phyloP scores from a whole-genome alignment of 2,329 filamentous ascomycete species.

The Coniochaeta hoffmannii region DNA sequence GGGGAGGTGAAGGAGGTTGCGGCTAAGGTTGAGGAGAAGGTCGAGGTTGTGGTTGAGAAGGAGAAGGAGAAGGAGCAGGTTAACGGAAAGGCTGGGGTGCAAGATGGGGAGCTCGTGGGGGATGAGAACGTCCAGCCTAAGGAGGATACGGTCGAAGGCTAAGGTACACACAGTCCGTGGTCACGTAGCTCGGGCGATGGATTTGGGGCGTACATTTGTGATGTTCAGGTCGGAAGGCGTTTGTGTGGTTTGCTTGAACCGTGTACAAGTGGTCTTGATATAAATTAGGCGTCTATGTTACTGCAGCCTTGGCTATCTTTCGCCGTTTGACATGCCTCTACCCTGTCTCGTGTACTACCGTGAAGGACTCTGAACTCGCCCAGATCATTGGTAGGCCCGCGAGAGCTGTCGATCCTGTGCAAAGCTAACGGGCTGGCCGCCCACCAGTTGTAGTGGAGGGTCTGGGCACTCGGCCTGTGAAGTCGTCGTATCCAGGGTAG shows the following conservation, averaged over 20 bases:
- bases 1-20: slow-evolving; percentile 13
- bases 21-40: slow-evolving; percentile 13
- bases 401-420: too few species aligned
- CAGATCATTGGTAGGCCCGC: too few species aligned
- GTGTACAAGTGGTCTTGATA: background rate
- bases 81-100: background rate
- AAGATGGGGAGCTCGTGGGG: slow-evolving; percentile 7
- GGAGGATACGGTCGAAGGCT: slow-evolving; percentile 22
- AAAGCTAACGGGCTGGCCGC: too few species aligned
- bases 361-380: too few species aligned
- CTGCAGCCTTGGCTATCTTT: background rate
- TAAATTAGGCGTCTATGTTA: background rate
- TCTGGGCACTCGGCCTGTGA: too few species aligned
- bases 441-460: too few species aligned
- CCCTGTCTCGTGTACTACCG: too few species aligned
- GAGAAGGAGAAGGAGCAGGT: slow-evolving; percentile 14
- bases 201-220: background rate
- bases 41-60: slow-evolving; percentile 6
- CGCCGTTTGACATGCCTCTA: background rate
- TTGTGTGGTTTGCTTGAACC: background rate
- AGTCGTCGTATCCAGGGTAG: too few species aligned
- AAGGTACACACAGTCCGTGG: slow-evolving; percentile 13
- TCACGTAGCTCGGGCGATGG: too few species aligned
- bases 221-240: background rate
- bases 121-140: slow-evolving; percentile 22